Evolutionary conservation across 345 rosid genomes (phyloP), one percentile per base, ranked within the genome.

Genomic region (Gossypium ekmanianum): DNA sequence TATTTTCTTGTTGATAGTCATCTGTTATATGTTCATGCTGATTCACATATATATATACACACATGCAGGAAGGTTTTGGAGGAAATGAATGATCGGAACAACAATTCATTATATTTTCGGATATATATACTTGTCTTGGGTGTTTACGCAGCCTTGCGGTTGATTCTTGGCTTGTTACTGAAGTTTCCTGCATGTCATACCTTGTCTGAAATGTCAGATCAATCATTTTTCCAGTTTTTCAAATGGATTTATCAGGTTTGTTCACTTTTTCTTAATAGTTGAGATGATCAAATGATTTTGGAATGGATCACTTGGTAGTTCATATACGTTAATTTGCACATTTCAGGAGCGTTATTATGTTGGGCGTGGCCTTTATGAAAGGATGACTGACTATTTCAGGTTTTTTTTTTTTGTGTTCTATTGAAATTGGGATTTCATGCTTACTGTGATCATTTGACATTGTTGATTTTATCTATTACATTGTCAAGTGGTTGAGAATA

Each of bases 231-330:
- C 83, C 99, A 95, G 81, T 89, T 95, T 82, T 95, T 95, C 71
- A 95, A 95, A 85, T 95, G 99, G 99, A 91, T 95, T 76, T 95
- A 95, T 86, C 87, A 95, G 98, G 99, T 91, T 86, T 76, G 44
- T 66, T 67, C 58, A 17, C 47, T 27, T 51, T 27, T 51, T 27
- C 9, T 11, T 27, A 5, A 8, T 34, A 10, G 54, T 27, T 63
- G 72, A 47, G 70, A 74, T 79, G 26, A 29, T 39, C 45, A 73
- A 51, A 47, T 71, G 73, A 61, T 64, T 68, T 58, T 44, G 3
- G 24, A 66, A 71, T 79, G 68, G 68, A 59, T 45, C 6, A 47
- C 43, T 71, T 62, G 24, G 16, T 70, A 71, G 75, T 76, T 56
- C 41, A 45, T 76, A 43, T 76, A 56, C 29, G 29, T 12, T 72